These are phyloP conservation scores for Tremellales sp. DNA, from an alignment of 1,284 basidiomycete genomes.

Conservation along the genomic window DNA sequence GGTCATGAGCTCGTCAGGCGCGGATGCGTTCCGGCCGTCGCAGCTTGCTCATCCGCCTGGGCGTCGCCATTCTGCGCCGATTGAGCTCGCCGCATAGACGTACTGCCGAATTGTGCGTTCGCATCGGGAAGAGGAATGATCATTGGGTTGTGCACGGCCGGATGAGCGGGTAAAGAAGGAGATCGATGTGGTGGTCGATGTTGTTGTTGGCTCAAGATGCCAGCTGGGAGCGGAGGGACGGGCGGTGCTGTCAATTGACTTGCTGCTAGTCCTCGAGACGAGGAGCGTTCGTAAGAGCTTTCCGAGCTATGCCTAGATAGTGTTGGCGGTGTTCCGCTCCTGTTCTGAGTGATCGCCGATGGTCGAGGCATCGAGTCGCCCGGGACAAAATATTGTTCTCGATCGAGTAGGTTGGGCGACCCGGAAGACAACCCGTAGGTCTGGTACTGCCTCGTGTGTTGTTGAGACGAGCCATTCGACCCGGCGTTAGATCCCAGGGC, in stretches of 20 bases:
- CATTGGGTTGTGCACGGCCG: background rate
- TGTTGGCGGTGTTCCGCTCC: no score
- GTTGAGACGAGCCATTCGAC: background rate
- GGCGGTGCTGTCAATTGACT: no score
- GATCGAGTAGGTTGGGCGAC: background rate
- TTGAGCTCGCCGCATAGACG: background rate
- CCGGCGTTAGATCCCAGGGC: background rate
- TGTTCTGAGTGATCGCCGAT: no score
- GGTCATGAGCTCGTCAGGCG: no score
- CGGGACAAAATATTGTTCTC: background rate
- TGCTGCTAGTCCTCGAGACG: background rate
- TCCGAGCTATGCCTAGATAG: background rate
- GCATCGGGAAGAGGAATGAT: background rate
- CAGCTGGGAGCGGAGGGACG: background rate
- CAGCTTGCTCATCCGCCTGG: no score
- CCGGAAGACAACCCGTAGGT: background rate
- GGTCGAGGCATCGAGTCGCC: background rate
- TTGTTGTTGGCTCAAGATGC: background rate
- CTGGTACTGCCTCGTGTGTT: background rate
- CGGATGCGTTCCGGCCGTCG: no score
- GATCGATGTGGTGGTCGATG: background rate
- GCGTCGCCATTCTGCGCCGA: background rate
- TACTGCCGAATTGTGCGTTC: background rate
- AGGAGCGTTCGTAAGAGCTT: background rate
- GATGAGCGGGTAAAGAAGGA: background rate